Evolutionary conservation across 768 basidiomycete species (phyloP).

Genomic region (Tubosaeta sp.): DNA sequence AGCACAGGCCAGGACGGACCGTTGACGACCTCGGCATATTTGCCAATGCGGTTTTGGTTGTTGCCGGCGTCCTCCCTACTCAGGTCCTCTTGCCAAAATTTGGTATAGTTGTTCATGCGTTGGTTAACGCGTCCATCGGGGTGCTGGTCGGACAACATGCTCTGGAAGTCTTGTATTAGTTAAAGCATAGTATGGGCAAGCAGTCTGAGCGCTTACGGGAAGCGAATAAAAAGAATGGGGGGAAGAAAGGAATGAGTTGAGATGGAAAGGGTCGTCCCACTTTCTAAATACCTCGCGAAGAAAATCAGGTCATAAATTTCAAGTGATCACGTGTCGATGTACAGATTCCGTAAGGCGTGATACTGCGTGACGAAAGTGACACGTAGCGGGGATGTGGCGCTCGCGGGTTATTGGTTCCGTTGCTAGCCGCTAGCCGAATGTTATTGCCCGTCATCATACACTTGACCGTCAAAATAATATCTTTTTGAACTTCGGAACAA

Average conservation of each 20-base stretch:
- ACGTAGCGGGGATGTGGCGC: no score
- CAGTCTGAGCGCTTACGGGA: background rate
- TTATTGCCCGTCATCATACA: no score
- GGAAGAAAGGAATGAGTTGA: background rate
- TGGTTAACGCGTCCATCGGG: constrained; percentile 57
- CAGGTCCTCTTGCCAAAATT: constrained; percentile 87
- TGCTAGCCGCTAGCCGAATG: no score
- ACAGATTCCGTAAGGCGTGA: no score
- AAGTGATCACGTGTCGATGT: background rate
- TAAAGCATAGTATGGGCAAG: background rate
- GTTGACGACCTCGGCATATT: constrained; percentile 92
- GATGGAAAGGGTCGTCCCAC: background rate
- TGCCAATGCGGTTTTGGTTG: constrained; percentile 68
- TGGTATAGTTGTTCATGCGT: constrained; percentile 82
- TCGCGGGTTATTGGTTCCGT: no score
- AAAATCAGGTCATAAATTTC: background rate
- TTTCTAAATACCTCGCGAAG: background rate
- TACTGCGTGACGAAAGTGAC: no score
- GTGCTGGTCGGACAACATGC: constrained; percentile 25
- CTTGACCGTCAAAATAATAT: no score
- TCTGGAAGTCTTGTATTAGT: background rate
- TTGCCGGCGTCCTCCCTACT: constrained; percentile 60
- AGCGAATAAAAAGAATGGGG: background rate
- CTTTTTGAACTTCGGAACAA: no score
- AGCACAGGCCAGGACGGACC: constrained; percentile 42